These are phyloP conservation scores for Arthrobotrys iridis DNA, from an alignment of 2,329 filamentous ascomycete species.

Conservation along the genomic window DNA sequence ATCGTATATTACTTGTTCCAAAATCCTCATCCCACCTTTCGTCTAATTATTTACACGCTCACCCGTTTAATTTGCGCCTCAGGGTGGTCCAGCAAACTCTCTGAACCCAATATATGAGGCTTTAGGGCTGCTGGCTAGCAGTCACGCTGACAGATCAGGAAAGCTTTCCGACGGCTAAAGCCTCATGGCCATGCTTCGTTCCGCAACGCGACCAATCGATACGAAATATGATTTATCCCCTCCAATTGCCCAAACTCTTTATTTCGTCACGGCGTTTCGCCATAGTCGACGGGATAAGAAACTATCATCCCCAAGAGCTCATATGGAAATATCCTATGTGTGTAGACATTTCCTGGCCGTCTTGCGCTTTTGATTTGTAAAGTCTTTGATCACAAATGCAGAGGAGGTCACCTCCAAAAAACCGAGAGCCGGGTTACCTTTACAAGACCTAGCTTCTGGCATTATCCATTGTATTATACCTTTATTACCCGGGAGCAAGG, in stretches of 20 bases:
- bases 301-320: no score
- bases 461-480: no score
- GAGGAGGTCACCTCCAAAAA: background rate
- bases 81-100: no score
- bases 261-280: no score
- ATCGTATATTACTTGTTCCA: background rate
- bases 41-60: no score
- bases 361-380: background rate
- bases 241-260: no score
- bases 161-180: conserved; percentile 34
- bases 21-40: background rate
- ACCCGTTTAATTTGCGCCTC: no score
- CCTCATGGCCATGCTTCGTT: conserved; percentile 29
- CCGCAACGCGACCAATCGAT: conserved; percentile 45
- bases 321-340: background rate
- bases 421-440: background rate
- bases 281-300: no score
- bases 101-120: no score
- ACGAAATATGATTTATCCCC: conserved; percentile 8
- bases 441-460: no score
- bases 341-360: background rate
- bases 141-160: conserved; percentile 24
- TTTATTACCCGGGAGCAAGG: no score
- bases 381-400: background rate
- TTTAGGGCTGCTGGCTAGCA: no score